These are phyloP conservation scores for Verticillium dahliae DNA, from an alignment of 2,329 filamentous ascomycete species.

Conservation along the genomic window DNA sequence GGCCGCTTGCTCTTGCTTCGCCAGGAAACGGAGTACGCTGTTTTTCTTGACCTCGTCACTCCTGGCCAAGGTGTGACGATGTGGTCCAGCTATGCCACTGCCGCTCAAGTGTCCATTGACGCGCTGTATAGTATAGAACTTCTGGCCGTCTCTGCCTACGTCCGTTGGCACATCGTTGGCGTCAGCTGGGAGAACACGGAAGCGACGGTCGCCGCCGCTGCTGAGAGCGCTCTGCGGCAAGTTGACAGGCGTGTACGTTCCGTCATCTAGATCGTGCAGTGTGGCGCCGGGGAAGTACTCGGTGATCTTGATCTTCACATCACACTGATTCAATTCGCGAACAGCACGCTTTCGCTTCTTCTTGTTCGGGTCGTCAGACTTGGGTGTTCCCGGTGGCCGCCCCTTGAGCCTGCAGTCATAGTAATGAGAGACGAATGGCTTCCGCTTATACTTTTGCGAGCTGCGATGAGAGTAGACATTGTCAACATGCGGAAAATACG, in stretches of 20 bases:
- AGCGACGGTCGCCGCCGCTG: constrained; percentile 4
- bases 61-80: constrained; percentile 65
- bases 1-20: constrained; percentile 58
- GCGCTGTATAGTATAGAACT: constrained; percentile 68
- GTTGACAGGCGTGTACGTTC: constrained; percentile 6
- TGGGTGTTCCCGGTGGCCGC: constrained; percentile 69
- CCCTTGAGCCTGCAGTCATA: constrained; percentile 82
- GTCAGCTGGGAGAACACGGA: constrained; percentile 11
- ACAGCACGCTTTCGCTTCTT: constrained; percentile 74
- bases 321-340: constrained; percentile 72
- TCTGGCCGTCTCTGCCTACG: constrained; percentile 35
- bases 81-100: constrained; percentile 63
- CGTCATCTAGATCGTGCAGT: constrained; percentile 18
- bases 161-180: constrained; percentile 11
- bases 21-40: constrained; percentile 60
- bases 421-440: constrained; percentile 77
- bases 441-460: constrained; percentile 74
- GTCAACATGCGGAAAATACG: constrained; percentile 77
- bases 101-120: constrained; percentile 70
- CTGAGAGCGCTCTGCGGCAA: constrained; percentile 13
- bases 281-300: constrained; percentile 61
- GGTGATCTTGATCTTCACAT: constrained; percentile 82
- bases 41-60: constrained; percentile 80
- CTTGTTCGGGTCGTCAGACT: constrained; percentile 73
- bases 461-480: constrained; percentile 82